These are phyloP conservation scores for Carex littledalei DNA, from an alignment of 176 grass and related monocot genomes.

Conservation along the genomic window DNA sequence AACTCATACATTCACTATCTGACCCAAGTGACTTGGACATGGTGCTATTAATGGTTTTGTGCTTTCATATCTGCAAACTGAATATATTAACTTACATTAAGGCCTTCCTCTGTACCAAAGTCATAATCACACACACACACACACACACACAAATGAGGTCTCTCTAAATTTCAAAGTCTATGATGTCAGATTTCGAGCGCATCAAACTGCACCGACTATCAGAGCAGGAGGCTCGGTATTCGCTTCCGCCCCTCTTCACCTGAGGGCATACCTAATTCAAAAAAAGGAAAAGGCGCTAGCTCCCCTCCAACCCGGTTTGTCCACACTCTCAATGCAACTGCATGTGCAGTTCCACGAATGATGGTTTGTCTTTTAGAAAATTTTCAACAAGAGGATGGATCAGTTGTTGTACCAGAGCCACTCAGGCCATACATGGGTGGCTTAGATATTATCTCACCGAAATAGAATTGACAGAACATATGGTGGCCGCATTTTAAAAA, in stretches of 20 bases:
- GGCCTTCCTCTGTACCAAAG: background rate
- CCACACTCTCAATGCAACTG: conserved; percentile 78
- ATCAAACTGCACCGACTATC: conserved; percentile 94
- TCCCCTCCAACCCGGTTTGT: conserved; percentile 56
- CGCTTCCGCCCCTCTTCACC: conserved; percentile 52
- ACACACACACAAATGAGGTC: background rate
- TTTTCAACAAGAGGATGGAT: conserved; percentile 64
- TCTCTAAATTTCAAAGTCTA: background rate
- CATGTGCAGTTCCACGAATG: conserved; percentile 81
- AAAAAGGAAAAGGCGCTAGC: conserved; percentile 54
- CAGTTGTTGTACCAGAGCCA: conserved; percentile 51
- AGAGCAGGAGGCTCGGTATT: conserved; percentile 75
- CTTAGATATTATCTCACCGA: conserved; percentile 36
- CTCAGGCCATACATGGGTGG: conserved; percentile 75
- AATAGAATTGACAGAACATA: conserved; percentile 22
- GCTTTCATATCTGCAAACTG: background rate
- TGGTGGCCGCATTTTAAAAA: background rate
- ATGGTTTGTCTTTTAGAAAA: conserved; percentile 80
- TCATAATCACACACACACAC: background rate
- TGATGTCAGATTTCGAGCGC: conserved; percentile 76
- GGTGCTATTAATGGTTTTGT: background rate
- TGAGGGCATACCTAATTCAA: conserved; percentile 31
- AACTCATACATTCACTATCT: background rate
- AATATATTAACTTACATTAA: background rate
- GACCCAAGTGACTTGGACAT: background rate